A percentile compares a stretch with the other conserved stretches of the same genome.
Conservation (phyloP, 257 asterid species). For the Solanum pinnatisectum region DNA sequence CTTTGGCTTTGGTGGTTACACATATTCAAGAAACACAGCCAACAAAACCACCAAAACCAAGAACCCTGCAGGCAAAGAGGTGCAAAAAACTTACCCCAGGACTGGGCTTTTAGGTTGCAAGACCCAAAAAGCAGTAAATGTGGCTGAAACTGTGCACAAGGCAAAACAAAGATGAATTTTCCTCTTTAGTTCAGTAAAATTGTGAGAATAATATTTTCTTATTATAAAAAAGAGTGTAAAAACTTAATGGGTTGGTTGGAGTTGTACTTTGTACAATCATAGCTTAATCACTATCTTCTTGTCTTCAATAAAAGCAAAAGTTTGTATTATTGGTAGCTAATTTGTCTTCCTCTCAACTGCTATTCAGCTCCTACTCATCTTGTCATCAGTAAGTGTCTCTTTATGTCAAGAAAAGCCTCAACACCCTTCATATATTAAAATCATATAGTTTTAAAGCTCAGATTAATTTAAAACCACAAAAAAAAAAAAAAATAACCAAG, state of each 20-base stretch:
- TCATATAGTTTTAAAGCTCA: not conserved
- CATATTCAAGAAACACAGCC: not conserved
- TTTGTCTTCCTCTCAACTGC: not conserved
- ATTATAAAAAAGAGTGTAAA: not conserved
- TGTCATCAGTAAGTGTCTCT: not conserved
- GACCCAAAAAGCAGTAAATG: conserved; percentile 44
- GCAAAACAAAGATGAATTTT: conserved; percentile 1
- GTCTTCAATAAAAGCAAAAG: not conserved
- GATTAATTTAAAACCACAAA: not conserved
- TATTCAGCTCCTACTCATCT: not conserved
- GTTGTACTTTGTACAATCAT: not conserved
- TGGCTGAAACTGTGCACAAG: conserved; percentile 30
- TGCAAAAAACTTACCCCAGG: conserved; percentile 11
- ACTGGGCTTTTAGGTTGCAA: conserved; percentile 56
- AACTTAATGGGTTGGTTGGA: not conserved
- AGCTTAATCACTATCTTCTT: not conserved
- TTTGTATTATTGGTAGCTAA: not conserved
- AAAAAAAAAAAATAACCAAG: not conserved
- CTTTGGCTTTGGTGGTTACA: conserved; percentile 16
- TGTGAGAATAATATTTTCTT: not conserved
- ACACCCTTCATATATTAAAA: conserved; percentile 8
- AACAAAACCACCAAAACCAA: not conserved
- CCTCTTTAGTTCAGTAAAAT: not conserved
- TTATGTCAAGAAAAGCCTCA: conserved; percentile 12
- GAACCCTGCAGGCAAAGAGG: conserved; percentile 9